phyloP scores from a whole-genome alignment of 1,284 basidiomycete genomes.

The Ceratobasidium papillatum region DNA sequence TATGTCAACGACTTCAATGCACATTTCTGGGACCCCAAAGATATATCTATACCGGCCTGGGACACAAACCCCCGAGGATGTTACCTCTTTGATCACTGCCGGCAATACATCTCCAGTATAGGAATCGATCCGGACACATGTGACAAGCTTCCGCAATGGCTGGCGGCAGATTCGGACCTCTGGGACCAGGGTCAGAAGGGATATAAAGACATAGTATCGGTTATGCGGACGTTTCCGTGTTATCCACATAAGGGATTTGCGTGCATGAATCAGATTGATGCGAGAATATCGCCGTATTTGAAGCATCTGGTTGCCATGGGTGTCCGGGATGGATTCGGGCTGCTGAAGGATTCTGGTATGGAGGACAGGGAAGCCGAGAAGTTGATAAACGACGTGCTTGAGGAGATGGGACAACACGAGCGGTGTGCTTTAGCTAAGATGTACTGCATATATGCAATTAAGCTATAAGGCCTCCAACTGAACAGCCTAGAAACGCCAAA shows the following conservation, averaged over 20 bases:
- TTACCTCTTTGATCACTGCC: neutral
- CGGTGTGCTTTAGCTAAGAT: no score
- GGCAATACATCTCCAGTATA: neutral
- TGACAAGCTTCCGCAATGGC: neutral
- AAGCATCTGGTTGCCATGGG: no score
- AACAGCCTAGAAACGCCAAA: no score
- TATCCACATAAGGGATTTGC: neutral
- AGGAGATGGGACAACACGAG: no score
- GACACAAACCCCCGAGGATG: neutral
- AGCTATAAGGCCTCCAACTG: no score
- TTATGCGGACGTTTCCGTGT: neutral
- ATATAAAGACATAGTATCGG: neutral
- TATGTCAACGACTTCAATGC: neutral
- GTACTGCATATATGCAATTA: no score
- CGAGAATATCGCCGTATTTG: neutral
- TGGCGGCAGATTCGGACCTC: neutral
- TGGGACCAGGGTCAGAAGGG: neutral
- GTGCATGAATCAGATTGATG: neutral
- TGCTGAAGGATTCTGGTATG: no score
- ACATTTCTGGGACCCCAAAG: neutral
- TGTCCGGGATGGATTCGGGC: no score
- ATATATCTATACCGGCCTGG: neutral
- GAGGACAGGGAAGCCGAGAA: no score
- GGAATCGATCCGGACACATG: no score
- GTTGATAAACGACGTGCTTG: no score